Base-by-base conservation (phyloP, 1,284 basidiomycete species). In the Termitomyces sp. region DNA sequence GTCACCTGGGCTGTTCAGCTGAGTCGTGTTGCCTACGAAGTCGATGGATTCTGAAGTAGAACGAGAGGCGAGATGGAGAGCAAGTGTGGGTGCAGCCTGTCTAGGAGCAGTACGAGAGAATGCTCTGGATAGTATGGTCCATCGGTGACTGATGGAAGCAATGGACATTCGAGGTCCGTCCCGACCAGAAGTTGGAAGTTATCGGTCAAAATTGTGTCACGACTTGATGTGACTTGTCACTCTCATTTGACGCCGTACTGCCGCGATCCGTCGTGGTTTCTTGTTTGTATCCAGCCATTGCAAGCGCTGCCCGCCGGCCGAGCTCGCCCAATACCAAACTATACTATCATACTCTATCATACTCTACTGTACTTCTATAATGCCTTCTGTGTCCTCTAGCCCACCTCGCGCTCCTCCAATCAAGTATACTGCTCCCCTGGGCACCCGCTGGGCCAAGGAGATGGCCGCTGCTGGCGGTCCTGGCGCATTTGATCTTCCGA, bases 361-460 rank as follows among this genome's bases (percentile, higher is more conserved):
- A 58, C 59, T 59, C 56, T 61, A 62, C 61, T 62, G 55, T 58
- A 54, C 55, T 59, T 62, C 54, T 61, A 70, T 59, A 62, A 79
- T 78, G 72, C 60, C 70, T 47, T 49, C 47, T 38, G 36, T 73
- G 7, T 66, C 73, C 34, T 70, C 77, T 61, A 81, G 74, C 55
- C 86, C 84, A 15, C 88, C 88, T 53, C 80, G 79, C 48, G 81
- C 85, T 13, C 84, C 84, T 21, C 82, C 85, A 21, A 76, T 83
- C 67, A 78, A 82, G 68, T 90, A 90, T 66, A 73, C 70, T 46
- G 78, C 87, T 3, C 85, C 81, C 24, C 67, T 84, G 15, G 87
- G 88, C 49, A 91, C 88, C 55, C 87, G 88, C 66, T 91, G 88
- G 88, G 83, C 82, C 64, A 90, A 86, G 68, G 88, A 91, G 73